Conservation (phyloP, 768 basidiomycete species). For the Pleurotus citrinopileatus region DNA sequence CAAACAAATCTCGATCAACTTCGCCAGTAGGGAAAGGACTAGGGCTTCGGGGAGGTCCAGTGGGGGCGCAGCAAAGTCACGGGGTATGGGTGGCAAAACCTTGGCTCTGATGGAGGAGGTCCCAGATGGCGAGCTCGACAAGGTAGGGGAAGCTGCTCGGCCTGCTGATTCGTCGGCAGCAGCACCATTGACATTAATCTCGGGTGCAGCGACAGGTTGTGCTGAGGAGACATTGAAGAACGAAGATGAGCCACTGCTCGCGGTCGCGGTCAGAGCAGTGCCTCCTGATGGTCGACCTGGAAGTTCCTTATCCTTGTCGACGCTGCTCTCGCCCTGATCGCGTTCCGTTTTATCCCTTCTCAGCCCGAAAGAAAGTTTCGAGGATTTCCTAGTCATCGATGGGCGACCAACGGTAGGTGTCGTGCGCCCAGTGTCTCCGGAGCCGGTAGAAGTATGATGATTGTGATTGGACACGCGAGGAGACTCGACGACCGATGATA, state of each 20-base stretch:
- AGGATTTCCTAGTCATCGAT: constrained; percentile 68
- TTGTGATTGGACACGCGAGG: constrained; percentile 25
- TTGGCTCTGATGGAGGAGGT: constrained; percentile 58
- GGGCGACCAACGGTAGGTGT: constrained; percentile 37
- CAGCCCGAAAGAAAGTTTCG: constrained; percentile 75
- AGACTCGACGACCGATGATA: constrained; percentile 61
- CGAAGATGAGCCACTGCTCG: constrained; percentile 77
- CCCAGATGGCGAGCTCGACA: constrained; percentile 32
- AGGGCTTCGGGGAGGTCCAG: constrained; percentile 35
- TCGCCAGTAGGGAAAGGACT: constrained; percentile 64
- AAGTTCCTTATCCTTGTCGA: constrained; percentile 36
- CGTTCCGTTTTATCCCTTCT: constrained; percentile 51
- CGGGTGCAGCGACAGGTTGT: constrained; percentile 13
- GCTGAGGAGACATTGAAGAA: constrained; percentile 76
- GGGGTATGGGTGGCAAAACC: constrained; percentile 77
- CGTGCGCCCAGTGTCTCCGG: constrained; percentile 45
- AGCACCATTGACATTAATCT: constrained; percentile 21
- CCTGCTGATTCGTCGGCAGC: constrained; percentile 14
- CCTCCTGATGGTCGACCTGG: constrained; percentile 40
- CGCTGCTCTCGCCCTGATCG: constrained; percentile 35
- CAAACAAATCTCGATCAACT: constrained; percentile 67
- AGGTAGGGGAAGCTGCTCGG: constrained; percentile 1
- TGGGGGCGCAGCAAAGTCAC: constrained; percentile 45
- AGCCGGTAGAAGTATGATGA: constrained; percentile 43
- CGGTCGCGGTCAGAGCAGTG: constrained; percentile 56